Evolutionary conservation across 768 basidiomycete genomes (phyloP).

Genomic region (Boletus insuetus): DNA sequence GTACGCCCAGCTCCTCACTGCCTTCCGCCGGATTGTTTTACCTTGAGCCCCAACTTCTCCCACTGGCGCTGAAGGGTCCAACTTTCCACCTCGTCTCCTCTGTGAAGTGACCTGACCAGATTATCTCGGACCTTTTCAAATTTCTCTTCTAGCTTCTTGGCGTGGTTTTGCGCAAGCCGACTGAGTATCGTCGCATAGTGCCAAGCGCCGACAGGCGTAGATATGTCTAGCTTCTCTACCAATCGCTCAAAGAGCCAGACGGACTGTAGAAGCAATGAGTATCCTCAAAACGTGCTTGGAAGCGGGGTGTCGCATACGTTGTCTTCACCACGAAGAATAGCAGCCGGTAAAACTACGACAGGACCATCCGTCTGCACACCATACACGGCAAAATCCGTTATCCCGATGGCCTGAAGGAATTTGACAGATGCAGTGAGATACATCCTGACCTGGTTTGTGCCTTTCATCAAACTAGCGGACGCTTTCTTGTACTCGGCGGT

Average conservation of each 20-base stretch:
- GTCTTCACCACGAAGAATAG: neutral
- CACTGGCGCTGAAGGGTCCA: no score
- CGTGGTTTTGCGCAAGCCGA: slow-evolving; percentile 3
- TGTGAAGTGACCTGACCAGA: no score
- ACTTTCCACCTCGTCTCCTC: no score
- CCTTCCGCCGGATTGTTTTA: no score
- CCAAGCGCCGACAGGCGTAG: slow-evolving; percentile 7
- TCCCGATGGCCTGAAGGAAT: slow-evolving; percentile 3
- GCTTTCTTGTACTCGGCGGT: slow-evolving; percentile 2
- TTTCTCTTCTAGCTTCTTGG: neutral
- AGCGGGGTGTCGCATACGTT: no score
- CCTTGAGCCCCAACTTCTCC: no score
- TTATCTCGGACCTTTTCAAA: no score
- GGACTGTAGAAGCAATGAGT: neutral
- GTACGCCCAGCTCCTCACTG: no score
- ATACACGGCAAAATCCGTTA: slow-evolving; percentile 1
- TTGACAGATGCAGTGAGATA: slow-evolving; percentile 8
- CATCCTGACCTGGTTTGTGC: slow-evolving; percentile 6
- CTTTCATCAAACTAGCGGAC: neutral
- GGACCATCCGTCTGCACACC: slow-evolving; percentile 8
- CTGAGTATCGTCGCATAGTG: slow-evolving; percentile 8
- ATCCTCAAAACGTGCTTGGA: no score
- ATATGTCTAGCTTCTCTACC: slow-evolving; percentile 2
- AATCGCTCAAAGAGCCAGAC: slow-evolving; percentile 5
- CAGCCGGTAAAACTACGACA: neutral